Conservation (phyloP, 306 rosid genomes). For the Gleditsia sinensis region DNA sequence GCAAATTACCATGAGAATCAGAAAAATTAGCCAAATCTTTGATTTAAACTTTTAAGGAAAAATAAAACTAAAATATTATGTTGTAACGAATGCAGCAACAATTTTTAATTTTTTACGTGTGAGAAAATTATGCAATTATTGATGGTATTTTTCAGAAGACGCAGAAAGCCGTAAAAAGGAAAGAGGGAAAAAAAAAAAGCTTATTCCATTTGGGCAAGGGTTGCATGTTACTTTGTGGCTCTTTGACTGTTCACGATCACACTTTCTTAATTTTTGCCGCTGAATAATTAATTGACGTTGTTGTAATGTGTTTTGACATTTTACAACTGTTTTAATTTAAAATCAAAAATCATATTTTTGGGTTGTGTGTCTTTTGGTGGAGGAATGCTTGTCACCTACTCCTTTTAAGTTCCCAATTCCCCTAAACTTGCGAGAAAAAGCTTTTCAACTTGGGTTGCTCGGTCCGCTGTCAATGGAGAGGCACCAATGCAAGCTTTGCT, state of each 20-base stretch:
- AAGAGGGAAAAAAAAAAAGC: slow-evolving; percentile 30
- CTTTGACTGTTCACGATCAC: slow-evolving; percentile 46
- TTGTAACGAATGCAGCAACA: neutral
- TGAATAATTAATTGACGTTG: slow-evolving; percentile 18
- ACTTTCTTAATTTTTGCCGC: slow-evolving; percentile 33
- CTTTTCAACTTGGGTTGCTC: slow-evolving; percentile 26
- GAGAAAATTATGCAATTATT: neutral
- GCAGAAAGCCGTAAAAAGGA: slow-evolving; percentile 42
- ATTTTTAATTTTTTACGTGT: no score
- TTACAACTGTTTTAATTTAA: slow-evolving; percentile 29
- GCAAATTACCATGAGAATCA: neutral
- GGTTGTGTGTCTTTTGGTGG: slow-evolving; percentile 63
- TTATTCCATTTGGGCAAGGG: slow-evolving; percentile 43
- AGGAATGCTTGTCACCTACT: slow-evolving; percentile 92
- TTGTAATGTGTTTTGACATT: slow-evolving; percentile 5
- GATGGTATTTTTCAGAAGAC: slow-evolving; percentile 4
- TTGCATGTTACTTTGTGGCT: slow-evolving; percentile 56
- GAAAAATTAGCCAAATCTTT: neutral
- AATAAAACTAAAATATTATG: no score
- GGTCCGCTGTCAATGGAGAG: slow-evolving; percentile 55
- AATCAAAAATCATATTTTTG: slow-evolving; percentile 37
- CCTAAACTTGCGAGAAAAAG: slow-evolving; percentile 26
- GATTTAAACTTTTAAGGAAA: neutral
- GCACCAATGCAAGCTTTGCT: slow-evolving; percentile 88
- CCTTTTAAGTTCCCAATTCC: slow-evolving; percentile 58